Evolutionary conservation across 768 basidiomycete genomes (phyloP), one percentile per base, ranked within the genome.

Genomic region (Filobasidium floriforme): DNA sequence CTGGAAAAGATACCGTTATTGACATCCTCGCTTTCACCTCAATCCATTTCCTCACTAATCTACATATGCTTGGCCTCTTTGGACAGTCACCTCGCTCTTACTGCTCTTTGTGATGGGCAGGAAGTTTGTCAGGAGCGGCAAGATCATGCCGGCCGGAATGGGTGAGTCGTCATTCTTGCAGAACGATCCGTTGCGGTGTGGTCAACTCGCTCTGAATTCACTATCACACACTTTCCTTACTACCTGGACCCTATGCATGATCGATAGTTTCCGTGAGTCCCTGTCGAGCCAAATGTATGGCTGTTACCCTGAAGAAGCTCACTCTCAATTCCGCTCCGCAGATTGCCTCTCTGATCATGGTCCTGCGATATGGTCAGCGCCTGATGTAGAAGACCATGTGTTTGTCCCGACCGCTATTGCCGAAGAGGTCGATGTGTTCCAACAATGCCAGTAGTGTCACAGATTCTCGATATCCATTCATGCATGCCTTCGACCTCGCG

Each of bases 141-240:
- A 68, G 62, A 66, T 73, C 64, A 71, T 73, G 70, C 72, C 72
- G 0, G 72, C 72, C 5, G 72, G 72, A 22, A 37, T 62, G 43
- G 61, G 66, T 67, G 26, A 61, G 65, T 66, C 11, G 54, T 54
- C 22, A 9, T 18, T 18, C 10, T 24, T 22, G 52, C 22, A 26
- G 9, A 54, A 11, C 10, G 10, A n/a, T 54, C 18, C n/a, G n/a
- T n/a, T n/a, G n/a, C n/a, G n/a, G n/a, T n/a, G n/a, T n/a, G n/a
- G n/a, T n/a, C n/a, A n/a, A n/a, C n/a, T n/a, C n/a, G n/a, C n/a
- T n/a, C n/a, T n/a, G 52, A 9, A 18, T 24, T 12, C 15, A 22
- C 18, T 54, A 54, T 11, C 9, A 24, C 18, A 22, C 26, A n/a
- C 9, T 26, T 10, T 10, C 52, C 52, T 57, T 2, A 43, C 46